Evolutionary conservation across 768 basidiomycete genomes (phyloP).

Genomic region (Udeniomyces megalosporus): DNA sequence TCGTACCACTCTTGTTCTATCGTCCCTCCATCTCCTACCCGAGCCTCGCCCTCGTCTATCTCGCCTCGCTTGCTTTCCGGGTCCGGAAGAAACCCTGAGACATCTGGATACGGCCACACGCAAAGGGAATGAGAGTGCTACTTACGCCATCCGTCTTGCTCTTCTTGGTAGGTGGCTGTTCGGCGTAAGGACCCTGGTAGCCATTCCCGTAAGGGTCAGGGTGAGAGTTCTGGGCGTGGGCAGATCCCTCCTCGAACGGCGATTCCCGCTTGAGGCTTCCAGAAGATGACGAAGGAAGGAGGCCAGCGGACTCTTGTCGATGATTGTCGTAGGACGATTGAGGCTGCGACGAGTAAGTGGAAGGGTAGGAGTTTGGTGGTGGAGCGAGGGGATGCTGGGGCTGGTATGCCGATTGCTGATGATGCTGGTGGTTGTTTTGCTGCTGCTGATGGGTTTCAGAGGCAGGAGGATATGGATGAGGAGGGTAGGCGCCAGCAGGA

Average conservation of each 20-base stretch:
- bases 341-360: background rate
- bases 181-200: background rate
- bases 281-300: background rate
- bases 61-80: background rate
- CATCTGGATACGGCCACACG: background rate
- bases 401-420: background rate
- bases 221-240: background rate
- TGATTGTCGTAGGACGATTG: too few species aligned
- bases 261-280: conserved; percentile 3
- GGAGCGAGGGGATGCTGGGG: conserved; percentile 9
- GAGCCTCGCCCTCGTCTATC: background rate
- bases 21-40: background rate
- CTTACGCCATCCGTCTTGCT: conserved; percentile 8
- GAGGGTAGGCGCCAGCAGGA: background rate
- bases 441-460: background rate
- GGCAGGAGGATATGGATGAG: too few species aligned
- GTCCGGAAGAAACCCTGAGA: background rate
- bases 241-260: background rate
- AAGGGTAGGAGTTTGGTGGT: conserved; percentile 1
- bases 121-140: background rate
- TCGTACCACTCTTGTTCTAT: background rate
- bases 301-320: background rate
- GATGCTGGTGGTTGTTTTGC: background rate
- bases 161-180: background rate
- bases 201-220: background rate